Evolutionary conservation across 2,329 filamentous ascomycete genomes (phyloP).

Genomic region (Ceratocystis diversiconidia): DNA sequence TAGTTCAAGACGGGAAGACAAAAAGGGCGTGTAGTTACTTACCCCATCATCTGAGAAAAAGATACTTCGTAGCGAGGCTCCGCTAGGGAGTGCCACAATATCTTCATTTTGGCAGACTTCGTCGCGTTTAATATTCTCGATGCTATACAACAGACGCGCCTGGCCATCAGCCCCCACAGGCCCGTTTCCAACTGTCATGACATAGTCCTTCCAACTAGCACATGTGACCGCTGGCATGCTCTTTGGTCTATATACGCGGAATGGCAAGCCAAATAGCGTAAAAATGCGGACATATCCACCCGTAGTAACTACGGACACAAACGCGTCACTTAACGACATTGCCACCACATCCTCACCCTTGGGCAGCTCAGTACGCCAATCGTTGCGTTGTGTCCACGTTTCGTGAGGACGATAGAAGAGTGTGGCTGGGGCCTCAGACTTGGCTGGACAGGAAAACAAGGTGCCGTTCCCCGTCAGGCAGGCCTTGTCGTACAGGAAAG

Average conservation of each 20-base stretch:
- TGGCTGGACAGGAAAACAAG: conserved; percentile 68
- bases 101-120: conserved; percentile 93
- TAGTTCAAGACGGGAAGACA: background rate
- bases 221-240: conserved; percentile 82
- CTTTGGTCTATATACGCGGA: conserved; percentile 82
- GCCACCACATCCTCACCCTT: conserved; percentile 73
- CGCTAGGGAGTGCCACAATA: conserved; percentile 67
- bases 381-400: conserved; percentile 79
- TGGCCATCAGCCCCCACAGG: conserved; percentile 65
- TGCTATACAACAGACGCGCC: conserved; percentile 71
- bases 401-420: conserved; percentile 97
- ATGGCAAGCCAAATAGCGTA: conserved; percentile 81
- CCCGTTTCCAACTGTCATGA: conserved; percentile 92
- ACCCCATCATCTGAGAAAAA: conserved; percentile 90
- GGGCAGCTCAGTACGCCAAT: conserved; percentile 84
- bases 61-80: conserved; percentile 59
- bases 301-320: conserved; percentile 76
- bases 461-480: conserved; percentile 76
- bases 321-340: conserved; percentile 82
- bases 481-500: conserved; percentile 89
- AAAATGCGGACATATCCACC: conserved; percentile 83
- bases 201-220: conserved; percentile 86
- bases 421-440: conserved; percentile 51
- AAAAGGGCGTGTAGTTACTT: conserved; percentile 27
- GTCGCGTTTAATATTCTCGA: conserved; percentile 87